Percentiles rank a stretch among this genome's conserved stretches.
These are phyloP conservation scores for Coemansia sp. DNA, from an alignment of 192 early-diverging fungal genomes.

Conservation along the genomic window DNA sequence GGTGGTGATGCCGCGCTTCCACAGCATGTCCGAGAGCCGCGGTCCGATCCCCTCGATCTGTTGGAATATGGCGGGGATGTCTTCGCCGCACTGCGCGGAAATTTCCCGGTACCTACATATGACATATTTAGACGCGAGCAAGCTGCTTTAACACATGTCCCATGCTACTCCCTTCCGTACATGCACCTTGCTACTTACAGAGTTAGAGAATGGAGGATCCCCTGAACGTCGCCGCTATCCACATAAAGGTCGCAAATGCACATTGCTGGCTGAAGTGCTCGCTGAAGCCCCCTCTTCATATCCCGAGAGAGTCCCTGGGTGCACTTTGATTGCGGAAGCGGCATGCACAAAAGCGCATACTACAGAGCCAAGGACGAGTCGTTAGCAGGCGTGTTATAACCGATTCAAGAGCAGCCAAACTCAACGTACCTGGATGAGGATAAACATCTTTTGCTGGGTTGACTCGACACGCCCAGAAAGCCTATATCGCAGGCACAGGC, in stretches of 20 bases:
- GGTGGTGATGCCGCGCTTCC: conserved; percentile 42
- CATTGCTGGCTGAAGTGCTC: conserved; percentile 16
- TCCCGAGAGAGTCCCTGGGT: conserved; percentile 19
- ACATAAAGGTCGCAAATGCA: conserved; percentile 25
- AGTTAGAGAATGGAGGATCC: conserved; percentile 2
- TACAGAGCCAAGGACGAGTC: background rate
- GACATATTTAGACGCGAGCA: background rate
- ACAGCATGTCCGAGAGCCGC: conserved; percentile 42
- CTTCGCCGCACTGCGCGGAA: conserved; percentile 43
- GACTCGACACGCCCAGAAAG: conserved; percentile 5
- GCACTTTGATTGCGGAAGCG: conserved; percentile 16
- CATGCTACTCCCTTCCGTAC: background rate
- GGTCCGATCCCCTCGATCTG: conserved; percentile 59
- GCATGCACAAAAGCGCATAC: conserved; percentile 21
- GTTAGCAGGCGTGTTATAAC: background rate
- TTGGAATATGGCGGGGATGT: conserved; percentile 42
- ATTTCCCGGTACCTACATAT: conserved; percentile 40
- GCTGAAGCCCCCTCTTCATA: conserved; percentile 12
- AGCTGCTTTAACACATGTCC: background rate
- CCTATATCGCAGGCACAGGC: conserved; percentile 2
- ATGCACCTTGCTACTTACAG: conserved; percentile 25
- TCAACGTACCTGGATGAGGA: conserved; percentile 28
- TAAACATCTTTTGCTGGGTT: conserved; percentile 19
- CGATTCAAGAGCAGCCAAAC: background rate
- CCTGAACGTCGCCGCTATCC: background rate